Percentiles rank a stretch among this genome's conserved stretches.
Evolutionary conservation across 176 grass and related monocot species (phyloP).

Genomic region (Avena atlantica): DNA sequence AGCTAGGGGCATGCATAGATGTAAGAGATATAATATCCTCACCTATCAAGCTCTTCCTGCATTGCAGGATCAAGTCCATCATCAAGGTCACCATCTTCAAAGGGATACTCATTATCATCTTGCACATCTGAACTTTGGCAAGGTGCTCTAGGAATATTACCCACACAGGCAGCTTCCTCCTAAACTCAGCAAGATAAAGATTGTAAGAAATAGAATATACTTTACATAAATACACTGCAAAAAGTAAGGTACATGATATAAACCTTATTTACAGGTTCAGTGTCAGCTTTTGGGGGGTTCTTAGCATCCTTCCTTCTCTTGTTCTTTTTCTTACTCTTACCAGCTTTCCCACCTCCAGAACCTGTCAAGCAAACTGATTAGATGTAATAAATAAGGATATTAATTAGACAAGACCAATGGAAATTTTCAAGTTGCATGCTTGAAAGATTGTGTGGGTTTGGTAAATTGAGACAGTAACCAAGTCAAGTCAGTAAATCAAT

Average conservation of each 20-base stretch:
- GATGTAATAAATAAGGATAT: background rate
- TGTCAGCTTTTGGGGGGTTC: slow-evolving; percentile 54
- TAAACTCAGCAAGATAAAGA: slow-evolving; percentile 43
- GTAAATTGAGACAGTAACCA: slow-evolving; percentile 22
- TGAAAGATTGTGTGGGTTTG: slow-evolving; percentile 22
- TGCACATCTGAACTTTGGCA: slow-evolving; percentile 60
- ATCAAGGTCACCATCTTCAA: slow-evolving; percentile 91
- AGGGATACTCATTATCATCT: slow-evolving; percentile 75
- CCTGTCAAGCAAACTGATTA: slow-evolving; percentile 58
- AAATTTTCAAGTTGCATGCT: slow-evolving; percentile 19
- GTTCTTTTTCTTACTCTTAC: slow-evolving; percentile 95
- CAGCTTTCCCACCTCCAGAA: slow-evolving; percentile 71
- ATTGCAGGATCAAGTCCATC: slow-evolving; percentile 98
- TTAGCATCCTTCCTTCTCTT: slow-evolving; percentile 87
- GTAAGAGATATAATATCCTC: slow-evolving; percentile 27
- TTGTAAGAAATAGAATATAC: slow-evolving; percentile 39
- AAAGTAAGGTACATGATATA: slow-evolving; percentile 9
- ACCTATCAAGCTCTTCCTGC: slow-evolving; percentile 99
- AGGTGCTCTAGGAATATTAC: slow-evolving; percentile 64
- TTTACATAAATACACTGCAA: slow-evolving; percentile 34
- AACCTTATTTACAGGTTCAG: slow-evolving; percentile 49
- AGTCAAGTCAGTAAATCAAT: background rate
- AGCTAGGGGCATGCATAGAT: background rate
- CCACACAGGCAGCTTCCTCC: slow-evolving; percentile 51
- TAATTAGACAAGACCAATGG: slow-evolving; percentile 1